These are phyloP conservation scores for Huntiella moniliformis DNA, from an alignment of 2,329 filamentous ascomycete genomes.

Conservation along the genomic window DNA sequence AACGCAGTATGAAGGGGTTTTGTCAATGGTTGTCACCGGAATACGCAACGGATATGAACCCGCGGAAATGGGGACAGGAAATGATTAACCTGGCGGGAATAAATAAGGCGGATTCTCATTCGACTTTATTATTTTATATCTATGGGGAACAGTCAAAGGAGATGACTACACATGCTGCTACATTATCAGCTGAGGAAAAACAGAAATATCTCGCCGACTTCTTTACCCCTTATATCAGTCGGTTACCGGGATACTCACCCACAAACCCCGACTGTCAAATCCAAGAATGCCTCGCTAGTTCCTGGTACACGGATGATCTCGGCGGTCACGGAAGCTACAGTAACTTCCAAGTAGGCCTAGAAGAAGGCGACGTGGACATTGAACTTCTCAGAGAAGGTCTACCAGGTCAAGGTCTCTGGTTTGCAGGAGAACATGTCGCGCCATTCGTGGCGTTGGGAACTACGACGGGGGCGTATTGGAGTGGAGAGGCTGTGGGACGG, in stretches of 20 bases:
- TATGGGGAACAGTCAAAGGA: conserved; percentile 43
- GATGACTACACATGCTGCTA: conserved; percentile 28
- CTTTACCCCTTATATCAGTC: conserved; percentile 62
- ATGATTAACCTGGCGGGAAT: conserved; percentile 59
- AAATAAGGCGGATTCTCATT: conserved; percentile 37
- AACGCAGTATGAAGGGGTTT: conserved; percentile 38
- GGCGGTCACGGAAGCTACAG: conserved; percentile 69
- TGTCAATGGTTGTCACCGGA: conserved; percentile 55
- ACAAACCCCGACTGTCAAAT: conserved; percentile 40
- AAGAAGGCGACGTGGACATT: conserved; percentile 54
- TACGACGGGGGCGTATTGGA: conserved; percentile 81
- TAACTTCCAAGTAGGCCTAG: conserved; percentile 65
- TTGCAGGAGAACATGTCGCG: conserved; percentile 79
- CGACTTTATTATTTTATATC: conserved; percentile 72
- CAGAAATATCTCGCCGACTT: conserved; percentile 40
- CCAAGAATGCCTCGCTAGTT: conserved; percentile 44
- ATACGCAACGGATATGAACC: conserved; percentile 45
- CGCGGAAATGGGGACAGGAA: conserved; percentile 53
- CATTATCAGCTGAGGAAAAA: conserved; percentile 28
- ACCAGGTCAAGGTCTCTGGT: conserved; percentile 54
- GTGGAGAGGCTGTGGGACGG: conserved; percentile 58
- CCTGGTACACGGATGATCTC: conserved; percentile 61
- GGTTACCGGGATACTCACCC: conserved; percentile 47
- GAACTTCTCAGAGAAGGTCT: conserved; percentile 42
- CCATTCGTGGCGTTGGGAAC: conserved; percentile 81